phyloP scores from a whole-genome alignment of 805 yeast species.

The Blastobotrys attinorum region DNA sequence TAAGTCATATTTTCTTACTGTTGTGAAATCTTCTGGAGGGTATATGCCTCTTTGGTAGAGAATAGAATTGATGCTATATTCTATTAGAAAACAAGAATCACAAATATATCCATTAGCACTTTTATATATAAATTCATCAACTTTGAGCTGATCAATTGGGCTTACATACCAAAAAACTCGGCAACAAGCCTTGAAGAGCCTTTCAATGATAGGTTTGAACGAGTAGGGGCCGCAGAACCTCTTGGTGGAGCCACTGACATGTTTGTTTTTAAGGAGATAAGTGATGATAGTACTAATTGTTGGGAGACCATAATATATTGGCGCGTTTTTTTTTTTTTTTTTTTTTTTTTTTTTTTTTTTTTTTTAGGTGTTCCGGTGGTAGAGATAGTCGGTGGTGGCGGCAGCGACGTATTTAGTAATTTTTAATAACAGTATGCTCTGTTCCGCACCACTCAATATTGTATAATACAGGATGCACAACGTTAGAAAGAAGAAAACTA shows the following conservation, averaged over 20 bases:
- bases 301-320: too few species aligned
- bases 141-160: background rate
- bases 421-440: too few species aligned
- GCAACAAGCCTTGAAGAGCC: constrained; percentile 76
- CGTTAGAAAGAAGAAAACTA: constrained; percentile 49
- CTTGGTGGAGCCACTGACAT: background rate
- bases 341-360: background rate
- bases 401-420: too few species aligned
- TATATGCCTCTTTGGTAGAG: constrained; percentile 86
- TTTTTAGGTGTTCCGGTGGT: too few species aligned
- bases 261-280: too few species aligned
- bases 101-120: background rate
- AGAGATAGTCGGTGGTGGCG: too few species aligned
- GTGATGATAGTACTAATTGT: too few species aligned
- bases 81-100: constrained; percentile 29
- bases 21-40: constrained; percentile 75
- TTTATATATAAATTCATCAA: background rate
- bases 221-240: constrained; percentile 25
- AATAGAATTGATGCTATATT: constrained; percentile 71
- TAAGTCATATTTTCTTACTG: constrained; percentile 72
- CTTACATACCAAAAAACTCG: constrained; percentile 56
- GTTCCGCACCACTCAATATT: too few species aligned
- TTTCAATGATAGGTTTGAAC: constrained; percentile 51
- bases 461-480: too few species aligned
- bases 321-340: too few species aligned